phyloP scores from a whole-genome alignment of 805 yeast genomes.

The Blastobotrys parvus region DNA sequence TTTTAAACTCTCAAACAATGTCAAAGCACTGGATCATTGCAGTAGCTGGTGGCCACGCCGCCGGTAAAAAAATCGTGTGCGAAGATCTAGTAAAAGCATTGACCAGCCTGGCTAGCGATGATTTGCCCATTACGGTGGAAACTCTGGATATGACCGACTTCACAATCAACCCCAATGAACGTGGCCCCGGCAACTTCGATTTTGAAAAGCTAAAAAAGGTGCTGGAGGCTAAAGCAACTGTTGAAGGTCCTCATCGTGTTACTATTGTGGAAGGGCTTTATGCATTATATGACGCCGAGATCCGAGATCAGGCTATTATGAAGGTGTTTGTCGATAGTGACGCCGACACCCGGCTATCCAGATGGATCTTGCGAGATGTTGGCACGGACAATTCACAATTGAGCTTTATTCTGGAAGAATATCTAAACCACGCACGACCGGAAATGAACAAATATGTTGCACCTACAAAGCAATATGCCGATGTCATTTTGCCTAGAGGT shows the following conservation, averaged over 20 bases:
- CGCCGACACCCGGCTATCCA: conserved; percentile 73
- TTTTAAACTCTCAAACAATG: not conserved
- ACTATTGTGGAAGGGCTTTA: conserved; percentile 68
- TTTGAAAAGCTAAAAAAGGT: conserved; percentile 15
- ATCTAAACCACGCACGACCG: conserved; percentile 48
- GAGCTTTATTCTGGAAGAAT: conserved; percentile 32
- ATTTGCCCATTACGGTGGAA: conserved; percentile 17
- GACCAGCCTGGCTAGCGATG: conserved; percentile 19
- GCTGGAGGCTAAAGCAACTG: not conserved
- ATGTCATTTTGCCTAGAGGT: conserved; percentile 66
- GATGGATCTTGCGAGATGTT: conserved; percentile 43
- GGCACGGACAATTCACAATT: conserved; percentile 20
- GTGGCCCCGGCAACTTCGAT: conserved; percentile 24
- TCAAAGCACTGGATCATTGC: conserved; percentile 31
- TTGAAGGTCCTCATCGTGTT: conserved; percentile 15
- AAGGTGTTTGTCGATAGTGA: conserved; percentile 77
- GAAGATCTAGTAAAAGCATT: conserved; percentile 30
- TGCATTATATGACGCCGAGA: conserved; percentile 56
- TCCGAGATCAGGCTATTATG: conserved; percentile 50
- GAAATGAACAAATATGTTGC: conserved; percentile 60
- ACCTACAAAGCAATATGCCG: conserved; percentile 62
- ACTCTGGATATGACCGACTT: conserved; percentile 40
- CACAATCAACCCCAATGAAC: conserved; percentile 15
- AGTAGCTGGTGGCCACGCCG: conserved; percentile 56
- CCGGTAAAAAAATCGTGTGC: conserved; percentile 40